Conservation (phyloP, 306 rosid species). For the Notholithocarpus densiflorus region DNA sequence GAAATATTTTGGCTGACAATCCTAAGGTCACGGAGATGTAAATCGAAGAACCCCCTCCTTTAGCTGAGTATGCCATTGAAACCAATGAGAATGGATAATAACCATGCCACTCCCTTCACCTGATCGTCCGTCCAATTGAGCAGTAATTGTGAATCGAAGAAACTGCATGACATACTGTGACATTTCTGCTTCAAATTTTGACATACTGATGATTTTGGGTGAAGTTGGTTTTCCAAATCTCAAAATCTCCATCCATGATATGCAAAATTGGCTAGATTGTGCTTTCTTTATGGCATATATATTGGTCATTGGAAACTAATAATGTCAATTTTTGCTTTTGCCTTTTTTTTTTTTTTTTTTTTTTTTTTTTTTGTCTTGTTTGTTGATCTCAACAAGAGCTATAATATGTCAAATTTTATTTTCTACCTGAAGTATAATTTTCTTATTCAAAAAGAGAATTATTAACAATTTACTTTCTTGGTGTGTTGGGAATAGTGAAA, state of each 20-base stretch:
- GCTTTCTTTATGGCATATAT: no score
- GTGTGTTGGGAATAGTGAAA: neutral
- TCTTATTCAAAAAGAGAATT: no score
- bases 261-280: no score
- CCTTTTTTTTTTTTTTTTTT: no score
- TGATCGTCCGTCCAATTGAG: neutral
- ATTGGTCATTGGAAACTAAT: no score
- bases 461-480: neutral
- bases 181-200: neutral
- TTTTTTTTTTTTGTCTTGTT: no score
- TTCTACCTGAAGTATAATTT: no score
- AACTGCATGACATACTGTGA: neutral
- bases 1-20: slow-evolving; percentile 87
- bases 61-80: slow-evolving; percentile 36
- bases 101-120: slow-evolving; percentile 10
- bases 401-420: no score
- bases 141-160: neutral
- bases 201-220: neutral
- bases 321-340: no score
- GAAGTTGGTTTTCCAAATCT: neutral
- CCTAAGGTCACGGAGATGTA: slow-evolving; percentile 93
- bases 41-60: slow-evolving; percentile 51
- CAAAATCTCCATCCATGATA: neutral
- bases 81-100: slow-evolving; percentile 34
- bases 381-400: no score